Evolutionary conservation across 495 filamentous ascomycete species (phyloP).

Genomic region (Letharia lupina): DNA sequence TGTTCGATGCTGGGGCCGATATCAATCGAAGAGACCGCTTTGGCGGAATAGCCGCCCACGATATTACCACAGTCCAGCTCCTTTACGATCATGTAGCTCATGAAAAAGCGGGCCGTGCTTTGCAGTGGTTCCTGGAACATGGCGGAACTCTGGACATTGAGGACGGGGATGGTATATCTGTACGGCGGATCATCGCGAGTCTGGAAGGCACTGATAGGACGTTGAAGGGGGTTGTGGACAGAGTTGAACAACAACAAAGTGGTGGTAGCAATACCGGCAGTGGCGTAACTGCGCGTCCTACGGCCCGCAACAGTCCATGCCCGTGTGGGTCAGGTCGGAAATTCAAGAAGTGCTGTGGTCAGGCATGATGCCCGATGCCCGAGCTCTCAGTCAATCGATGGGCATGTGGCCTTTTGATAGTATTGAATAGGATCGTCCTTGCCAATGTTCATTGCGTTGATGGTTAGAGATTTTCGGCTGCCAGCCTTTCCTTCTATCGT

Average conservation of each 20-base stretch:
- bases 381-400: no score
- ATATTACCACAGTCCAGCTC: background rate
- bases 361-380: background rate
- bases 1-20: background rate
- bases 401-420: no score
- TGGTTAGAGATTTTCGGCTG: no score
- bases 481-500: no score
- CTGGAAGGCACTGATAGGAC: background rate
- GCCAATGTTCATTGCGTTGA: no score
- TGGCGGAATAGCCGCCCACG: background rate
- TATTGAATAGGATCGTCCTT: no score
- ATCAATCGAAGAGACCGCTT: conserved; percentile 3
- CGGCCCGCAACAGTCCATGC: conserved; percentile 6
- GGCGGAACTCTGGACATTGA: background rate
- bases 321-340: conserved; percentile 1
- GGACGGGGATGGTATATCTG: background rate
- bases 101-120: background rate
- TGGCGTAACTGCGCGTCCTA: background rate
- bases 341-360: conserved; percentile 8
- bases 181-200: background rate
- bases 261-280: background rate
- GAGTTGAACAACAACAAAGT: background rate
- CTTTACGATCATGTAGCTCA: background rate
- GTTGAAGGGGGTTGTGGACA: background rate
- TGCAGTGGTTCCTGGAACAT: conserved; percentile 1